Conservation (phyloP, 73 alveolate genomes). For the Effrenium voratum region DNA sequence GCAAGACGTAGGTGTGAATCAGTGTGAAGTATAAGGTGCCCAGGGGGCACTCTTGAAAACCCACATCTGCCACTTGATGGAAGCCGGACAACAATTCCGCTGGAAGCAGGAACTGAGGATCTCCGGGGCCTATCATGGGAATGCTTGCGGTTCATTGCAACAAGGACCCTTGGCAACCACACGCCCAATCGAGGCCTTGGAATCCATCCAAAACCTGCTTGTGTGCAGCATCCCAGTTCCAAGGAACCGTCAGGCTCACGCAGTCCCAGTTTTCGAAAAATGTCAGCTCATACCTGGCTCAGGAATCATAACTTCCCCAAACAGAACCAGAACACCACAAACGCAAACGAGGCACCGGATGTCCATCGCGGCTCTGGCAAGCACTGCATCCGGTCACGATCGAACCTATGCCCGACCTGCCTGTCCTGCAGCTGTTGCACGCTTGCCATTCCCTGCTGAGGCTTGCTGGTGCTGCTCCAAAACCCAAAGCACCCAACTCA, state of each 20-base stretch:
- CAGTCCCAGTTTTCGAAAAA: constrained; percentile 18
- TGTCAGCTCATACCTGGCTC: not conserved
- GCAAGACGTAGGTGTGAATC: not conserved
- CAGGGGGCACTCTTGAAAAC: constrained; percentile 3
- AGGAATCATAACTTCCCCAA: no score
- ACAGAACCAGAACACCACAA: no score
- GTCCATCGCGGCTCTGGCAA: no score
- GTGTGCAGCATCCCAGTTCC: constrained; percentile 1
- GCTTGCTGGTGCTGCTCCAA: no score
- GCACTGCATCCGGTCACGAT: no score
- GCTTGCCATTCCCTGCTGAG: no score
- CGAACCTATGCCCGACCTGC: no score
- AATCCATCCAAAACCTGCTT: constrained; percentile 2
- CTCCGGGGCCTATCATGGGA: not conserved
- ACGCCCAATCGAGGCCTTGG: not conserved
- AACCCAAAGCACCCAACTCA: no score
- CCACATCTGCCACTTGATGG: not conserved
- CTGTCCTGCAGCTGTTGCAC: no score
- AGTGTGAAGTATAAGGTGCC: not conserved
- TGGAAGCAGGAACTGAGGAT: not conserved
- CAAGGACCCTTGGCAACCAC: no score
- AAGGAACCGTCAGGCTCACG: not conserved
- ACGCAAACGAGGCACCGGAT: no score
- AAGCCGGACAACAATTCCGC: not conserved
- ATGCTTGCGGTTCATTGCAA: no score